These are phyloP conservation scores for Cucumis hystrix DNA, from an alignment of 306 rosid species.

Conservation along the genomic window DNA sequence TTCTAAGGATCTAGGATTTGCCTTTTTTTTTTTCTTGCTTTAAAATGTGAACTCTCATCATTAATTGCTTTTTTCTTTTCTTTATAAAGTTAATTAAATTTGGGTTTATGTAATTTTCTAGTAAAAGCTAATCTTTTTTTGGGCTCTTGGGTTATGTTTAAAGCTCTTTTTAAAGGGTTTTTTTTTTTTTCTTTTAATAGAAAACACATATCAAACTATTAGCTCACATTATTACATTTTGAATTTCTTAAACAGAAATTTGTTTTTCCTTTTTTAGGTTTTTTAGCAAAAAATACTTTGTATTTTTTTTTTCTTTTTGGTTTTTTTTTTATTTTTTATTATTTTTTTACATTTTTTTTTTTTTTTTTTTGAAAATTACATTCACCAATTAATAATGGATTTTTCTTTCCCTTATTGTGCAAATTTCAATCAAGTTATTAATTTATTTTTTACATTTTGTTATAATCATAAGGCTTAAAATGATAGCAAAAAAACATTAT, in stretches of 20 bases:
- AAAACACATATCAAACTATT: background rate
- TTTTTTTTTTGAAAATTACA: too few relatives aligned
- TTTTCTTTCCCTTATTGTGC: background rate
- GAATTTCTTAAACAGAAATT: background rate
- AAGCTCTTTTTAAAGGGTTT: background rate
- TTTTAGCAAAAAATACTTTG: background rate
- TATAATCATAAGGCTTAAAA: background rate
- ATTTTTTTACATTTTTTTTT: too few relatives aligned
- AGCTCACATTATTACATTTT: background rate
- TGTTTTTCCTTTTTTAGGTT: background rate
- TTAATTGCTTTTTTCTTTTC: background rate
- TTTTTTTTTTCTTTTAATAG: background rate
- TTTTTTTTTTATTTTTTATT: too few relatives aligned
- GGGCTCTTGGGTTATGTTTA: background rate
- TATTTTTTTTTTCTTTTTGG: too few relatives aligned
- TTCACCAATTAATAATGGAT: too few relatives aligned
- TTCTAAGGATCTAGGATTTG: slow-evolving; percentile 15
- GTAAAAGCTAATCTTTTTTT: background rate
- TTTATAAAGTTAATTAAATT: background rate
- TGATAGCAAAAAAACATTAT: too few relatives aligned
- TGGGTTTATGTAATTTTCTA: background rate
- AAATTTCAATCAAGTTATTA: too few relatives aligned
- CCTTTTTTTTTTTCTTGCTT: slow-evolving; percentile 2
- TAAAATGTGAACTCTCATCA: slow-evolving; percentile 3
- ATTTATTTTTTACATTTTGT: too few relatives aligned